Evolutionary conservation across 768 basidiomycete genomes (phyloP), one percentile per base, ranked within the genome.

Genomic region (Boletus rubroflammeus): DNA sequence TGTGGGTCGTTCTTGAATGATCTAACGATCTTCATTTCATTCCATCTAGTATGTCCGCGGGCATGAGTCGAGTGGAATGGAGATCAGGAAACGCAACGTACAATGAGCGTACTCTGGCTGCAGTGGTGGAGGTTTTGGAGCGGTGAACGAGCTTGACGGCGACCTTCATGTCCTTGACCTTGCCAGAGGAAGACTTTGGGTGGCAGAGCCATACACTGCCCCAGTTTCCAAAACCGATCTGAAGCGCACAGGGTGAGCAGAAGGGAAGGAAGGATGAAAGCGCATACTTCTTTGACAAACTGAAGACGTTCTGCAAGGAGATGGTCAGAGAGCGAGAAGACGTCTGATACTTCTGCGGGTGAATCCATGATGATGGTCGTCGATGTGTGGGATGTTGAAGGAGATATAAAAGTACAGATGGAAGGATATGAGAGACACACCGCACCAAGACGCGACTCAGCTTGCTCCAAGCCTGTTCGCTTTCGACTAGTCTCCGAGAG

Each of bases 21-120:
- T 61, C 90, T 80, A 55, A 98, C 85, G 62, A 95, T 88, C 79
- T 96, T 96, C 93, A 95, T 95, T 76, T 98, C 94, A 66, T 94
- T 95, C 94, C 94, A 93, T 75, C 90, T 93, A n/a, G 43, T 31
- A 23, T 3, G 42, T 32, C 0, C 38, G 21, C 14, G 23, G 17
- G 9, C 6, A 31, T 65, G 55, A 51, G 47, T 14, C 8, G 34
- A 47, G 52, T 21, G 5, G n/a, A 43, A 41, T 23, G 11, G 40
- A 53, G 43, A 43, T 50, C 36, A 40, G 21, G 25, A 19, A 47
- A 25, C 46, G 25, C 31, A 1, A 76, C 86, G 57, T 65, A 97
- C 83, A 98, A 76, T 42, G 93, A 93, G 64, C 86, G 78, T 53
- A 99, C 90, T 49, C 96, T 82, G 15, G 93, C 93, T 5, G 92